Base-by-base conservation (phyloP, 345 rosid species). In the Eucalyptus leucophloia region DNA sequence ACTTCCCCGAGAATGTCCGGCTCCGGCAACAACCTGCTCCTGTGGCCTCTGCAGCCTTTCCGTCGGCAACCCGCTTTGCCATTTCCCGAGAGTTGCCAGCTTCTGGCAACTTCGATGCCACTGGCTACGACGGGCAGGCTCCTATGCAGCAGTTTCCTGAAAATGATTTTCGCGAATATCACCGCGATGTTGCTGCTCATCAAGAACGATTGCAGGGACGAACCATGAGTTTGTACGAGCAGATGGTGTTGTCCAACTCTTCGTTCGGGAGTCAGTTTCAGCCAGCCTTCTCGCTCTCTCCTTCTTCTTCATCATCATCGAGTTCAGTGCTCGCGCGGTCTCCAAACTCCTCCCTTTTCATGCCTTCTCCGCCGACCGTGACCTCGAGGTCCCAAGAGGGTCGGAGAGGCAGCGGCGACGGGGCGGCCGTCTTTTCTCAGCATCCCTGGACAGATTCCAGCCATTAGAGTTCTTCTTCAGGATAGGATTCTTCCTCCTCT, bases 1-100 rank as follows among this genome's bases (percentile, higher is more conserved):
- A 97, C 91, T 97, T 97, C 93, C 98, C 99, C 8, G 98, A 97
- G 87, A 95, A 97, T 90, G 99, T 96, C 86, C 94, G 90, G 91
- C 97, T 96, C 86, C 87, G 90, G 91, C 93, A 9, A 89, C 93
- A 9, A 90, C 93, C 56, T 77, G 88, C 51, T 45, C 93, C 12
- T 72, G 88, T 50, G 94, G 91, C 51, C 87, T 49, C 94, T 2
- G 44, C 91, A 6, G 69, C 86, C 85, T 4, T 40, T 40, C 85
- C 30, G 5, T 4, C 93, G 23, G 87, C 91, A 89, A 92, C 95
- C 5, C 88, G 87, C 91, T 90, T 94, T 47, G 15, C 44, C 45
- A 90, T 92, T 49, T 87, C 89, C 51, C 47, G 92, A 3, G 88
- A 89, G 69, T 92, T 91, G 67, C 87, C 93, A 19, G 87, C 92